These are phyloP conservation scores for Trametes sp. DNA, from an alignment of 1,284 basidiomycete species.

Conservation along the genomic window DNA sequence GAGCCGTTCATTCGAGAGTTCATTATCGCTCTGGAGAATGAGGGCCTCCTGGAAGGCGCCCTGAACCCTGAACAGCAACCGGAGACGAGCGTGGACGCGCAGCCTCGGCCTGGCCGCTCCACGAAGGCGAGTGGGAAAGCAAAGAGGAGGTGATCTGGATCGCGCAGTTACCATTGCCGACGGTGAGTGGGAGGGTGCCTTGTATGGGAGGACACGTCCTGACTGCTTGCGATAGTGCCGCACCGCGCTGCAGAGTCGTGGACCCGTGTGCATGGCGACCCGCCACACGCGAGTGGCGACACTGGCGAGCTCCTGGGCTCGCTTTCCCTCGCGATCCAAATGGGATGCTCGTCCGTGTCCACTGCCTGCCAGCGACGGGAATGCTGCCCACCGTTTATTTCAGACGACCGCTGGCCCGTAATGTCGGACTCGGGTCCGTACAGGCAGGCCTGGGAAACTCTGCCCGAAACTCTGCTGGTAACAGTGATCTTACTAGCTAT, in stretches of 20 bases:
- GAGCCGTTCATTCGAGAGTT: conserved; percentile 63
- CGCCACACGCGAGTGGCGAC: not conserved
- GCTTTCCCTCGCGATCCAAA: conserved; percentile 9
- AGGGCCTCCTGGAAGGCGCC: conserved; percentile 51
- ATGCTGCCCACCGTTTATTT: not conserved
- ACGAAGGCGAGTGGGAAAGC: not conserved
- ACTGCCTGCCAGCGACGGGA: conserved; percentile 2
- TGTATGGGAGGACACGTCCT: not conserved
- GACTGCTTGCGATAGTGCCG: not conserved
- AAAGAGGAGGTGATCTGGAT: not conserved
- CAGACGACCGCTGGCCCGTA: not conserved
- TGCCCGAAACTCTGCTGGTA: not conserved
- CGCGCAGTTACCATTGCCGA: not conserved
- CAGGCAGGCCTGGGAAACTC: not conserved
- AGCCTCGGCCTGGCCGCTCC: not conserved
- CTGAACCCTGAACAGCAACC: not conserved
- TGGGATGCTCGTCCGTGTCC: conserved; percentile 10
- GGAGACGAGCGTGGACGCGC: not conserved
- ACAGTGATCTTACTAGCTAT: not conserved
- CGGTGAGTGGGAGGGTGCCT: conserved; percentile 5
- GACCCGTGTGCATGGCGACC: conserved; percentile 11
- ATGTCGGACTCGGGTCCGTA: not conserved
- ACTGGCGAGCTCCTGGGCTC: not conserved
- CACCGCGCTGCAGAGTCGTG: conserved; percentile 12
- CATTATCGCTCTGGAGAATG: conserved; percentile 51